These are phyloP conservation scores for Boletus fagicola DNA, from an alignment of 768 basidiomycete genomes.

Conservation along the genomic window DNA sequence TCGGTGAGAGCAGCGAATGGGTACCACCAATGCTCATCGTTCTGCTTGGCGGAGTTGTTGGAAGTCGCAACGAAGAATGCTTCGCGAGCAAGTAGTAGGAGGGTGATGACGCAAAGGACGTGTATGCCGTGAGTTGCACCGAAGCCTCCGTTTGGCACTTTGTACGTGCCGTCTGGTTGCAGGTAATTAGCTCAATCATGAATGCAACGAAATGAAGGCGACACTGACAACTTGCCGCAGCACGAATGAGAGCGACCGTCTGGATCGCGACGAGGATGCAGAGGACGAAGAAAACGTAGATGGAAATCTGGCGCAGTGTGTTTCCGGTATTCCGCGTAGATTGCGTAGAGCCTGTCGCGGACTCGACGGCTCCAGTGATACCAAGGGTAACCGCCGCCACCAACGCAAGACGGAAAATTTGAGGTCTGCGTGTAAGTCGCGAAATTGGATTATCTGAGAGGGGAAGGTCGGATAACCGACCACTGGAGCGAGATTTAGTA, in stretches of 20 bases:
- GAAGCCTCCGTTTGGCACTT: constrained; percentile 11
- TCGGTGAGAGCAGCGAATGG: constrained; percentile 34
- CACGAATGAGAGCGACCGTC: constrained; percentile 24
- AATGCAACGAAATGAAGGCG: background rate
- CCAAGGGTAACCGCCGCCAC: constrained; percentile 24
- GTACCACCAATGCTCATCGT: constrained; percentile 34
- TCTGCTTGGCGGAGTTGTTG: constrained; percentile 19
- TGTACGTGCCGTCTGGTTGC: constrained; percentile 22
- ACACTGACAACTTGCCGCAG: constrained; percentile 14
- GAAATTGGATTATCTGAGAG: constrained; percentile 23
- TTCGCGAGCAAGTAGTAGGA: constrained; percentile 31
- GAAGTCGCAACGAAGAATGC: constrained; percentile 30
- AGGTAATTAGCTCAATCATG: constrained; percentile 1
- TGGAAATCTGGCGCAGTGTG: constrained; percentile 24
- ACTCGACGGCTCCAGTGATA: constrained; percentile 27
- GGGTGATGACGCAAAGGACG: constrained; percentile 25
- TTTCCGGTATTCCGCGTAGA: constrained; percentile 13
- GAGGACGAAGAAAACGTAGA: constrained; percentile 31
- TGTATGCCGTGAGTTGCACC: constrained; percentile 27
- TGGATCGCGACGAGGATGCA: constrained; percentile 28
- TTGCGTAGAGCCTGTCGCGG: constrained; percentile 10
- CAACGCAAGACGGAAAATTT: constrained; percentile 26
- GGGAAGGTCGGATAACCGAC: constrained; percentile 25
- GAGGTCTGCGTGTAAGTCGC: constrained; percentile 20
- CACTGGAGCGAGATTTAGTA: constrained; percentile 8